Percentiles rank a stretch among this genome's conserved stretches.
These are phyloP conservation scores for Hypoxylon lienhwacheense DNA, from an alignment of 495 filamentous ascomycete genomes.

Conservation along the genomic window DNA sequence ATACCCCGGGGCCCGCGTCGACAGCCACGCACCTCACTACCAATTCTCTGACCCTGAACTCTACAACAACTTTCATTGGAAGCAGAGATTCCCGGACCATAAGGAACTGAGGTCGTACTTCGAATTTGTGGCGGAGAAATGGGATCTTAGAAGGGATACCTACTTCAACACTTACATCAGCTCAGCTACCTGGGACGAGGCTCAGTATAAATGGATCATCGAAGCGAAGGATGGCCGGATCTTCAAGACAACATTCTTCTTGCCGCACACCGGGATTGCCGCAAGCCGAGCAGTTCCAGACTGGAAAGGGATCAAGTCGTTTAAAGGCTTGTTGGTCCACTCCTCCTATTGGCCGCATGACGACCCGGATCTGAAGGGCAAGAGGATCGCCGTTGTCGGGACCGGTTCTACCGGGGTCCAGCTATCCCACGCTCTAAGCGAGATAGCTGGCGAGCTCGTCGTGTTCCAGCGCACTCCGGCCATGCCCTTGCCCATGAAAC, in stretches of 20 bases:
- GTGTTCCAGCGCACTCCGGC: constrained; percentile 59
- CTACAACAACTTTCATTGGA: constrained; percentile 59
- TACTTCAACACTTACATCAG: constrained; percentile 53
- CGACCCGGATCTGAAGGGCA: constrained; percentile 50
- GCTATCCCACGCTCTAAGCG: constrained; percentile 51
- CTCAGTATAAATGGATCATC: constrained; percentile 49
- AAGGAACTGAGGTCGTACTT: constrained; percentile 59
- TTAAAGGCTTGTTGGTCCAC: constrained; percentile 58
- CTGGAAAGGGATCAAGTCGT: constrained; percentile 56
- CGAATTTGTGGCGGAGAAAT: constrained; percentile 53
- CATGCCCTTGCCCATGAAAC: constrained; percentile 55
- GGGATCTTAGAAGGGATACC: constrained; percentile 55
- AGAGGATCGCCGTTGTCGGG: constrained; percentile 59
- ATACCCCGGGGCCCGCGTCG: constrained; percentile 58
- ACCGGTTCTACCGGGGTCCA: constrained; percentile 65
- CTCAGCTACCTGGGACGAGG: constrained; percentile 49
- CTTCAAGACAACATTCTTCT: constrained; percentile 50
- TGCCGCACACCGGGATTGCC: constrained; percentile 51
- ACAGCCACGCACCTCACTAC: constrained; percentile 55
- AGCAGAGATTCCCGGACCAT: constrained; percentile 53
- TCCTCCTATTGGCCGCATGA: constrained; percentile 62
- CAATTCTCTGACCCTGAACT: constrained; percentile 55
- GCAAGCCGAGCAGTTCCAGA: constrained; percentile 46
- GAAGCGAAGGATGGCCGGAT: constrained; percentile 50
- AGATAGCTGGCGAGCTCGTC: constrained; percentile 42